Conservation (phyloP, 2,329 filamentous ascomycete species). For the Byssochlamys sp. region DNA sequence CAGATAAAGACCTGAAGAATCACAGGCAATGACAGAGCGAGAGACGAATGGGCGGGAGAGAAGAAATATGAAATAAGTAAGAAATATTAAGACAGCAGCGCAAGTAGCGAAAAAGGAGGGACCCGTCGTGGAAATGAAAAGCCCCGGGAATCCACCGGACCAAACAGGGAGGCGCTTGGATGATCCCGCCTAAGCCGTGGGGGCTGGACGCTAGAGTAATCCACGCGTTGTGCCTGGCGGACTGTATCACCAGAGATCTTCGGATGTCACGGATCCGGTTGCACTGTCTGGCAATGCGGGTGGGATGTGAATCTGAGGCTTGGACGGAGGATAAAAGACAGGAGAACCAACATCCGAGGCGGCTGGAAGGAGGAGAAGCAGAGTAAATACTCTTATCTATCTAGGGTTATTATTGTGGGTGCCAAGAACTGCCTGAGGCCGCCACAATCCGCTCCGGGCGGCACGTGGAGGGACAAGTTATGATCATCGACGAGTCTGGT, state of each 20-base stretch:
- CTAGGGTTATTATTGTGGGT: background rate
- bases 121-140: slow-evolving; percentile 1
- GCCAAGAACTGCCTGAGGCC: background rate
- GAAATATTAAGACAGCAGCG: slow-evolving; percentile 4
- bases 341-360: background rate
- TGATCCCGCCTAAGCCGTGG: background rate
- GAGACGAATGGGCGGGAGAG: slow-evolving; percentile 10
- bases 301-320: background rate
- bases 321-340: background rate
- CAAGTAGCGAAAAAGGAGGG: slow-evolving; percentile 3
- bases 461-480: background rate
- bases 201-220: background rate
- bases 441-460: background rate
- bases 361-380: background rate
- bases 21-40: slow-evolving; percentile 2
- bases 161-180: slow-evolving; percentile 2
- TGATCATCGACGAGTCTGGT: too few species aligned
- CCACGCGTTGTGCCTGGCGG: background rate
- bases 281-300: background rate
- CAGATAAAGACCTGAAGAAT: slow-evolving; percentile 6
- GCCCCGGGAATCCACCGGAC: slow-evolving; percentile 3
- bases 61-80: slow-evolving; percentile 5
- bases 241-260: background rate
- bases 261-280: background rate
- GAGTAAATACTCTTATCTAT: too few species aligned